Evolutionary conservation across 352 stramenopile genomes (phyloP).

Genomic region (Pythium volutum): DNA sequence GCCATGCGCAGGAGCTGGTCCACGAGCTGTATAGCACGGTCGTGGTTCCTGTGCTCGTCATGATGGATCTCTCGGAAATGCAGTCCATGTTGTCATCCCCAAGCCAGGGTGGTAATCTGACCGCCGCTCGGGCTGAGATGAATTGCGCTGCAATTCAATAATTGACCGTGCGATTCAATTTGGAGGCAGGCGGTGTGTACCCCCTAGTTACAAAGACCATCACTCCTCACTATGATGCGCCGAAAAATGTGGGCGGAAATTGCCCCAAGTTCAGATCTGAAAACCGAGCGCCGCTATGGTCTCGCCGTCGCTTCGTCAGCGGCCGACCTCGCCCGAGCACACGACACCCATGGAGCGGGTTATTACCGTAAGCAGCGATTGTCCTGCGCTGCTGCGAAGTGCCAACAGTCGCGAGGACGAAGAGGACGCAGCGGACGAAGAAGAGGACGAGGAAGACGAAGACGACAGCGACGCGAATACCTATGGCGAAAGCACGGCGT

Average conservation of each 20-base stretch:
- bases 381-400: constrained; percentile 16
- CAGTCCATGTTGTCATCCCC: background rate
- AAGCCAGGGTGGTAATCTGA: background rate
- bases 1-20: constrained; percentile 88
- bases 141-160: constrained; percentile 16
- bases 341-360: constrained; percentile 12
- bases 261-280: background rate
- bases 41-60: background rate
- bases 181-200: background rate
- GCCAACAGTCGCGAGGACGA: background rate
- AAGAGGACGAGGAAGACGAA: constrained; percentile 18
- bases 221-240: background rate
- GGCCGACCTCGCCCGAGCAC: background rate
- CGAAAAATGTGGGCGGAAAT: constrained; percentile 2
- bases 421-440: constrained; percentile 8
- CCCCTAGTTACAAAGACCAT: background rate
- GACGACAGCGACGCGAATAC: constrained; percentile 12
- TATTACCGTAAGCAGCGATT: constrained; percentile 22
- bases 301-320: constrained; percentile 2
- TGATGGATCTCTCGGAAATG: background rate
- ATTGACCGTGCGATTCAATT: background rate
- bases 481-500: constrained; percentile 9
- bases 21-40: constrained; percentile 84
- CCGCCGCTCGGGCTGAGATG: background rate
- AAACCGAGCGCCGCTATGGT: background rate